Evolutionary conservation across 148 eudicot genomes (phyloP).

Genomic region (Polygonum maritimum): DNA sequence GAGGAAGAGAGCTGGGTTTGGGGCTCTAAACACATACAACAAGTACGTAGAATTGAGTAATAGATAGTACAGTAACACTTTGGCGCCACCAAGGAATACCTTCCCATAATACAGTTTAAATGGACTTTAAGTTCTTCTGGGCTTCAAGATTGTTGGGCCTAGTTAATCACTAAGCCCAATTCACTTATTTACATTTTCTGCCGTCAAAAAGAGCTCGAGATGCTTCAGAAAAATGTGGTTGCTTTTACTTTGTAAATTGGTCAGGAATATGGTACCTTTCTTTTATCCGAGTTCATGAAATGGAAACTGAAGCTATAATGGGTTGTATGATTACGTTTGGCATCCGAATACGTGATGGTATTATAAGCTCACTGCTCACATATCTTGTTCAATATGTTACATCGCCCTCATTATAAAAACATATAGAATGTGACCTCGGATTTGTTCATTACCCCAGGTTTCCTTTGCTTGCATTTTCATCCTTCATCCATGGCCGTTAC

Average conservation of each 20-base stretch:
- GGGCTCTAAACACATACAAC: slow-evolving; percentile 53
- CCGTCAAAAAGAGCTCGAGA: neutral
- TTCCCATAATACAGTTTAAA: too few species aligned
- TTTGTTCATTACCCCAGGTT: neutral
- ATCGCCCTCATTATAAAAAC: too few species aligned
- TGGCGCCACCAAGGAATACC: too few species aligned
- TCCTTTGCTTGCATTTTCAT: neutral
- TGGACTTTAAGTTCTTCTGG: too few species aligned
- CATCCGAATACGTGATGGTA: too few species aligned
- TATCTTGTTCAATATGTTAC: too few species aligned
- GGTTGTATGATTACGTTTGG: too few species aligned
- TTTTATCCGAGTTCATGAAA: neutral
- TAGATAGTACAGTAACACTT: neutral
- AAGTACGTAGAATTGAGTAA: slow-evolving; percentile 57
- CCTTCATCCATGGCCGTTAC: too few species aligned
- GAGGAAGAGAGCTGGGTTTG: slow-evolving; percentile 23
- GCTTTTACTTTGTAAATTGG: neutral
- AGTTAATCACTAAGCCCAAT: too few species aligned
- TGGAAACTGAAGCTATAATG: neutral
- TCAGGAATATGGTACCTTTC: neutral
- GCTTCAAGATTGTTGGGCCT: neutral
- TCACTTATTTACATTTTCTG: neutral
- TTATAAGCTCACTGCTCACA: too few species aligned
- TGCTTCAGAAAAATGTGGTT: neutral
- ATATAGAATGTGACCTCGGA: too few species aligned